These are phyloP conservation scores for Spiraea crenata DNA, from an alignment of 331 rosid genomes.

Conservation along the genomic window DNA sequence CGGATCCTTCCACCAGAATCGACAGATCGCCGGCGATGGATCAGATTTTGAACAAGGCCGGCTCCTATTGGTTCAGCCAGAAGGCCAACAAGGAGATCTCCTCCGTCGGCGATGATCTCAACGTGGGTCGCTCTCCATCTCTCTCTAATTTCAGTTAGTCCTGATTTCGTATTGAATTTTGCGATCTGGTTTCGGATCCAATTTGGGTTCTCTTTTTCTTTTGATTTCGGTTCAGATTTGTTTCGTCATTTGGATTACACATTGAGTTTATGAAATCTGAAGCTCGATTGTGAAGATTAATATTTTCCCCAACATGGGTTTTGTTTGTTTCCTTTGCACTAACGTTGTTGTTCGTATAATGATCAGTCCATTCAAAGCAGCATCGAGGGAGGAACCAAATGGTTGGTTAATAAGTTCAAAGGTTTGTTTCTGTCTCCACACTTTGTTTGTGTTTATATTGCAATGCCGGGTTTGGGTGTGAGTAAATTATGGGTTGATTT, in stretches of 20 bases:
- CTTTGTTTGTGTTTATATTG: background rate
- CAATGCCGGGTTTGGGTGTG: no score
- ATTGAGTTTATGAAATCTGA: background rate
- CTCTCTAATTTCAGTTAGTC: constrained; percentile 4
- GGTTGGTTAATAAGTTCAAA: constrained; percentile 90
- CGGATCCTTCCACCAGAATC: background rate
- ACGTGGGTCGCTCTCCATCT: constrained; percentile 35
- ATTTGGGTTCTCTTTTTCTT: constrained; percentile 4
- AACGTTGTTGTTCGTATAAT: constrained; percentile 29
- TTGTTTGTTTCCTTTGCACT: constrained; percentile 17
- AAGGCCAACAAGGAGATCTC: constrained; percentile 65
- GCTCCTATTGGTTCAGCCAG: constrained; percentile 81
- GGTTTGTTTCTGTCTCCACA: constrained; percentile 47
- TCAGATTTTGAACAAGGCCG: constrained; percentile 80
- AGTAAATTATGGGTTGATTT: constrained; percentile 2
- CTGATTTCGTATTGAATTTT: background rate
- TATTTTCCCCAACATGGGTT: background rate
- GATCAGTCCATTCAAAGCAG: constrained; percentile 67
- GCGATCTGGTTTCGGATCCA: background rate
- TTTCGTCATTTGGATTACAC: background rate
- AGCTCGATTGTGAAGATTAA: background rate
- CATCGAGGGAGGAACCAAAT: constrained; percentile 79
- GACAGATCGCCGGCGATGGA: constrained; percentile 44
- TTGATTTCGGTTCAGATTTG: constrained; percentile 4
- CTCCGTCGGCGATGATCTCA: constrained; percentile 78